phyloP scores from a whole-genome alignment of 129 eudicot genomes.

The Helianthus tuberosus region DNA sequence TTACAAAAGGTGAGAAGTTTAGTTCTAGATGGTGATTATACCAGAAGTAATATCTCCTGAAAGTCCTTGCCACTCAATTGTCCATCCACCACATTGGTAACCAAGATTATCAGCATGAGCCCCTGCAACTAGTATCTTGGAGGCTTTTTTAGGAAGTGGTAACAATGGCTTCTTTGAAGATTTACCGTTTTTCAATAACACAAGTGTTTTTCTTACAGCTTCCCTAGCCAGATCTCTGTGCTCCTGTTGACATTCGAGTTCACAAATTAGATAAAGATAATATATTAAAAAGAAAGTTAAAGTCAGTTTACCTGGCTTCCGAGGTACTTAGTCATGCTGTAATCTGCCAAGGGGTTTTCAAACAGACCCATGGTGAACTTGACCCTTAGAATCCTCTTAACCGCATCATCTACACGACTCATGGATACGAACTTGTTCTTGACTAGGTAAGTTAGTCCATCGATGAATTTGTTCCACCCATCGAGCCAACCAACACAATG shows the following conservation, averaged over 20 bases:
- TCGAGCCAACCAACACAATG: slow-evolving; percentile 90
- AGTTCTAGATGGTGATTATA: slow-evolving; percentile 25
- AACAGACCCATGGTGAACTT: slow-evolving; percentile 76
- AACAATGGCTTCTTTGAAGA: slow-evolving; percentile 48
- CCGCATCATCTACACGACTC: slow-evolving; percentile 80
- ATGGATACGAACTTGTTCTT: slow-evolving; percentile 55
- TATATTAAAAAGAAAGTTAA: not conserved
- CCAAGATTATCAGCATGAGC: slow-evolving; percentile 78
- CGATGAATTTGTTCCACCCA: slow-evolving; percentile 89
- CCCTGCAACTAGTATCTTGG: slow-evolving; percentile 78
- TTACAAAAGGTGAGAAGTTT: not conserved
- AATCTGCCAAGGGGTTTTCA: slow-evolving; percentile 76
- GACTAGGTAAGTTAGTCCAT: slow-evolving; percentile 47
- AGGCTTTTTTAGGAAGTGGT: slow-evolving; percentile 68
- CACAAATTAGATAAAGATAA: not conserved
- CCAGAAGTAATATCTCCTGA: slow-evolving; percentile 71
- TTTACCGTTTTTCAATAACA: slow-evolving; percentile 76
- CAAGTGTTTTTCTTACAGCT: slow-evolving; percentile 86
- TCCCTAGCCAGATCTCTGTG: slow-evolving; percentile 82
- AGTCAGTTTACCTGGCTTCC: slow-evolving; percentile 57
- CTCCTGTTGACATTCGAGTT: slow-evolving; percentile 42
- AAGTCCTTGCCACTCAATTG: slow-evolving; percentile 80
- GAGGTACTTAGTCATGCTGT: slow-evolving; percentile 53
- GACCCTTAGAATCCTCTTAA: slow-evolving; percentile 65
- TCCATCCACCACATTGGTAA: slow-evolving; percentile 95